phyloP scores from a whole-genome alignment of 257 asterid genomes.

The Solanum dulcamara region DNA sequence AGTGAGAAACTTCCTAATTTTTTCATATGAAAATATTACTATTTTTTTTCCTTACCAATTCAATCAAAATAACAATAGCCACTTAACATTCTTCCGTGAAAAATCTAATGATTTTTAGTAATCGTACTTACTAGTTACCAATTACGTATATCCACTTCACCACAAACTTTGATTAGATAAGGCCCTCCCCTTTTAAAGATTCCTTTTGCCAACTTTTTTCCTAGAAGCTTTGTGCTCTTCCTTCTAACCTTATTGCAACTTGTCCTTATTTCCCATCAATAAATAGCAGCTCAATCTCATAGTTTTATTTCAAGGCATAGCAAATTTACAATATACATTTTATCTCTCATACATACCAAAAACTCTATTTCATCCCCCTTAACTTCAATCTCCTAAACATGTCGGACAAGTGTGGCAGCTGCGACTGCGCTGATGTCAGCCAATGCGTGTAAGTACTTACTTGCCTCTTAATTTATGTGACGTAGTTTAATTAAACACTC shows the following conservation, averaged over 20 bases:
- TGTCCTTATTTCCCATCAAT: conserved; percentile 15
- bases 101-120: no score
- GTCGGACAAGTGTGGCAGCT: conserved; percentile 53
- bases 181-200: conserved; percentile 14
- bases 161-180: background rate
- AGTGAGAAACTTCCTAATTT: no score
- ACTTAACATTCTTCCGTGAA: no score
- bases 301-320: conserved; percentile 3
- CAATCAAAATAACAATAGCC: no score
- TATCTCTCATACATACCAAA: background rate
- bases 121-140: no score
- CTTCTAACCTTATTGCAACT: background rate
- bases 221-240: conserved; percentile 6
- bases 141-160: background rate
- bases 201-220: conserved; percentile 7
- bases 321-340: conserved; percentile 1
- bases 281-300: conserved; percentile 23
- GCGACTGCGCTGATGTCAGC: conserved; percentile 34
- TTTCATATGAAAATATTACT: no score
- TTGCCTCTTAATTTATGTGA: background rate
- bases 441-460: conserved; percentile 39
- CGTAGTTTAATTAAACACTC: background rate
- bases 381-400: conserved; percentile 6
- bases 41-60: no score
- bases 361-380: background rate